Conservation (phyloP, 768 basidiomycete species). For the Boletus reticulatus region DNA sequence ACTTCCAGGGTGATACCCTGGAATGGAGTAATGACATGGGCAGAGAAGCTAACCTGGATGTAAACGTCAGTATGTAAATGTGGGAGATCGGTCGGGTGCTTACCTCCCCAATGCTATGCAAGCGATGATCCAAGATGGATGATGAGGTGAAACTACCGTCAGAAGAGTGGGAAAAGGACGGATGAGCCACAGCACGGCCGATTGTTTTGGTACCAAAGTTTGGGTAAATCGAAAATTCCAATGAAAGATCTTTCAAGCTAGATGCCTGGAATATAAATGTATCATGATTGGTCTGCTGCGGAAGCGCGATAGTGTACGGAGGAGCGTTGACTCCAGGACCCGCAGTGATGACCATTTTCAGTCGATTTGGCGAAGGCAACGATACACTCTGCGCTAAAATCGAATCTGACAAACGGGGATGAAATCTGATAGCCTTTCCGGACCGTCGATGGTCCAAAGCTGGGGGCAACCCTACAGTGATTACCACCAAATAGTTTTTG, state of each 20-base stretch:
- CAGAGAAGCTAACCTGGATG: constrained; percentile 79
- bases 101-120: constrained; percentile 94
- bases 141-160: constrained; percentile 55
- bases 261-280: constrained; percentile 87
- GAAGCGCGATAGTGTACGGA: constrained; percentile 87
- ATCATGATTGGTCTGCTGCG: constrained; percentile 66
- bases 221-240: constrained; percentile 95
- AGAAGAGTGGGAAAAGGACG: constrained; percentile 63
- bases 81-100: constrained; percentile 8
- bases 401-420: constrained; percentile 71
- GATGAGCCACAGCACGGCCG: constrained; percentile 85
- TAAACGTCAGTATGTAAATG: constrained; percentile 2
- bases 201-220: constrained; percentile 97
- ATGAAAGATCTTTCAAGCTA: constrained; percentile 63
- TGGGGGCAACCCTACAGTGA: constrained; percentile 69
- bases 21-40: constrained; percentile 85
- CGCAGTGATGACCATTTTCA: constrained; percentile 95
- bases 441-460: constrained; percentile 33
- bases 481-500: constrained; percentile 78
- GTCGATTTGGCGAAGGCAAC: constrained; percentile 67
- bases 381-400: constrained; percentile 65
- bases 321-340: constrained; percentile 80
- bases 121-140: constrained; percentile 88
- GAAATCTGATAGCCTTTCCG: constrained; percentile 58
- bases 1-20: constrained; percentile 90